Evolutionary conservation across 345 rosid species (phyloP).

Genomic region (Sisymbrium altissimum): DNA sequence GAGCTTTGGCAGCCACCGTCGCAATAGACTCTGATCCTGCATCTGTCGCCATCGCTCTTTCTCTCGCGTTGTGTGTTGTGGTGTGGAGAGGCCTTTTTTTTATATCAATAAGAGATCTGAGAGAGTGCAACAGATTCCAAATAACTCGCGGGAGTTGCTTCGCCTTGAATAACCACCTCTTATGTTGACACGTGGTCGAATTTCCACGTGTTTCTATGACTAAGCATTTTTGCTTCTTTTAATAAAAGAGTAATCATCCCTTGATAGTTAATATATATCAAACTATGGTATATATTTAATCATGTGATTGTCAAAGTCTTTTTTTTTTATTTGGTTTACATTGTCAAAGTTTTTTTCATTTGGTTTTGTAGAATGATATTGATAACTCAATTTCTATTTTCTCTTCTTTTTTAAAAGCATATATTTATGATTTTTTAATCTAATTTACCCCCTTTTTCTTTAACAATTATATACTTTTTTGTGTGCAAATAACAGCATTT

Average conservation of each 20-base stretch:
- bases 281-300: neutral
- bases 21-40: constrained; percentile 36
- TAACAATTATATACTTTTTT: too few species aligned
- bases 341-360: too few species aligned
- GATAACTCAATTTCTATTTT: too few species aligned
- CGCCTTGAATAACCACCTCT: constrained; percentile 1
- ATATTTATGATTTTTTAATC: too few species aligned
- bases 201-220: constrained; percentile 23
- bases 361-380: neutral
- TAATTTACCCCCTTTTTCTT: too few species aligned
- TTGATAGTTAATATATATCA: neutral
- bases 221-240: constrained; percentile 18
- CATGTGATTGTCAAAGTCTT: neutral
- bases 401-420: too few species aligned
- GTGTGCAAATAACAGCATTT: too few species aligned
- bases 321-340: too few species aligned
- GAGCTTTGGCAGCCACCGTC: constrained; percentile 46
- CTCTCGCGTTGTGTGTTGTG: neutral
- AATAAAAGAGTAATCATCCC: neutral
- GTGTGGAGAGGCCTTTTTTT: neutral
- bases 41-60: constrained; percentile 25
- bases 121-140: constrained; percentile 23
- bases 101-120: neutral
- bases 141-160: constrained; percentile 31
- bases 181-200: neutral